Evolutionary conservation across 345 rosid genomes (phyloP), one percentile per base, ranked within the genome.

Genomic region (Gossypium turneri): DNA sequence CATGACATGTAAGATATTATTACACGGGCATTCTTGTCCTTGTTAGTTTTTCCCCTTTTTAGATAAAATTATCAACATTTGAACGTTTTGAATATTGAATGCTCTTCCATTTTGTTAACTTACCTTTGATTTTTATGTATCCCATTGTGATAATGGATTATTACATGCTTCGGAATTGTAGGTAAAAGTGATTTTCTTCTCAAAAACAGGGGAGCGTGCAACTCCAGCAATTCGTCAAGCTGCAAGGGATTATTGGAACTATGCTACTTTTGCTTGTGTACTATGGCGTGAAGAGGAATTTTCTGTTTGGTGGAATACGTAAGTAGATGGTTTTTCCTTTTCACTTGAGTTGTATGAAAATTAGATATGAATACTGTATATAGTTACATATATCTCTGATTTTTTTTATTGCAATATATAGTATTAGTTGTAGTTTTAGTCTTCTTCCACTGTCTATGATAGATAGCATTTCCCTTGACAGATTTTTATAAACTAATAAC

Each of bases 291-390:
- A 94, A 81, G 97, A 92, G 82, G 97, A 94, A 79, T 88, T 93
- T 76, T 86, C 97, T 58, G 73, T 90, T 74, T 94, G 98, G 98
- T 94, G 97, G 98, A 94, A 83, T 81, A 74, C 79, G 98, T 92
- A 88, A 55, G 73, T 85, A 58, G 68, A 38, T 80, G 73, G 44
- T 51, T 79, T 79, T 76, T 63, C 67, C 47, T 78, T 51, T 76
- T 72, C 59, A 10, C 45, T 52, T 2, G 9, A n/a, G 16, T 51
- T 9, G 22, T 51, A 69, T 51, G 50, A 4, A 9, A 69, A 50
- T 69, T 16, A 68, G 53, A 67, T 9, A 68, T 24, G 38, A 68
- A 68, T 50, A 3, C 24, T 56, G 38, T 48, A 7, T 24, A 13
- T 13, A 67, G 53, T 68, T 50, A 50, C 43, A 29, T 51, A 17